Conservation (phyloP, 106 monocot species). For the Dendrobium catenatum region DNA sequence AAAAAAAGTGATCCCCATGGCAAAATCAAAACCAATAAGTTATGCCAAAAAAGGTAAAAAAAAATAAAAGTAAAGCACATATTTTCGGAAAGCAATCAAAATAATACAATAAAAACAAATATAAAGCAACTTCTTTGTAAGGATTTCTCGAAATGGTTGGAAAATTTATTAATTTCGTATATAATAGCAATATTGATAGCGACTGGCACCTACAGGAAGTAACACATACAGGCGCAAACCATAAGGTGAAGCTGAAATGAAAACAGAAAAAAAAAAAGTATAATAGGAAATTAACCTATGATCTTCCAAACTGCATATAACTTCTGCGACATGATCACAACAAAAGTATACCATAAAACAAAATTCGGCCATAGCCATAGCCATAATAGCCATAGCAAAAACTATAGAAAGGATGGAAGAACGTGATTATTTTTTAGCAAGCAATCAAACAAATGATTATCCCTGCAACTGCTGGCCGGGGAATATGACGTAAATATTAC, state of each 20-base stretch:
- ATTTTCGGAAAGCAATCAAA: not conserved
- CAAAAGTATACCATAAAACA: not conserved
- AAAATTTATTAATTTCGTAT: not conserved
- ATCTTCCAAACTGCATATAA: not conserved
- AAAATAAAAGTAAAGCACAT: no score
- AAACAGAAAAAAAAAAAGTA: not conserved
- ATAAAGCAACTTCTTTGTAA: not conserved
- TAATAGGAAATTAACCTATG: not conserved
- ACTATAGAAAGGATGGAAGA: not conserved
- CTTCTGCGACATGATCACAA: no score
- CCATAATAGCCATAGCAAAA: not conserved
- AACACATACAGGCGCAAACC: not conserved
- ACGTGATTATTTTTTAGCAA: not conserved
- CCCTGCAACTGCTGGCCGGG: conserved; percentile 5
- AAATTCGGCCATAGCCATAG: not conserved
- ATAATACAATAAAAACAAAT: not conserved
- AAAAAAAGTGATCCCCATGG: no score
- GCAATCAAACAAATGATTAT: not conserved
- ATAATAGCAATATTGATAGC: not conserved
- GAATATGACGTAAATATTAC: conserved; percentile 15
- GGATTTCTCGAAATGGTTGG: no score
- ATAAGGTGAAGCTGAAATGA: not conserved
- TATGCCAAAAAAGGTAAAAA: no score
- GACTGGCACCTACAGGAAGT: not conserved
- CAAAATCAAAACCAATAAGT: no score